Conservation (phyloP, 169 alveolate genomes). For the Perkinsus chesapeaki region DNA sequence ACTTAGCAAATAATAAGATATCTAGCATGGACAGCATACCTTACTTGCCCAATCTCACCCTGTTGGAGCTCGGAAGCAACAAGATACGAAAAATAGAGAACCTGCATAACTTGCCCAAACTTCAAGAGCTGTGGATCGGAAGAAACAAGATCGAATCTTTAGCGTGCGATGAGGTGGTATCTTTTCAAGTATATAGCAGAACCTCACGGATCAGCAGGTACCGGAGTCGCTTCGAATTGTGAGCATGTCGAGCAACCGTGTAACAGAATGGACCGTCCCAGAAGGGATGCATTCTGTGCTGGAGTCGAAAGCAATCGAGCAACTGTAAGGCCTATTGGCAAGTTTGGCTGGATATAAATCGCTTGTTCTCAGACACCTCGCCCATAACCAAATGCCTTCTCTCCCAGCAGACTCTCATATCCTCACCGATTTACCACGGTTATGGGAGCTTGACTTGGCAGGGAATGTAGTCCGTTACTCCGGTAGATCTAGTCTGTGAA, state of each 20-base stretch:
- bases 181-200: background rate
- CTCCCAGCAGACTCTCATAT: background rate
- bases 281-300: background rate
- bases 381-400: background rate
- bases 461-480: background rate
- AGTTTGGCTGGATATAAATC: background rate
- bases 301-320: background rate
- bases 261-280: background rate
- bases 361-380: background rate
- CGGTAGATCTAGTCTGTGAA: background rate
- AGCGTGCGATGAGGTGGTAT: background rate
- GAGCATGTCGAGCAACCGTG: background rate
- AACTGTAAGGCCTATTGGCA: background rate
- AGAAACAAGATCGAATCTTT: constrained; percentile 47
- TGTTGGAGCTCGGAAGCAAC: constrained; percentile 66
- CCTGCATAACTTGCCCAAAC: constrained; percentile 37
- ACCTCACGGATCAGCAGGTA: no score
- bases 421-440: background rate
- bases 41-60: constrained; percentile 40
- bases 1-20: constrained; percentile 62
- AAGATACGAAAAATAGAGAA: constrained; percentile 57
- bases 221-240: background rate
- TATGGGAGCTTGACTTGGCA: background rate
- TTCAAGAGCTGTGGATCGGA: constrained; percentile 67
- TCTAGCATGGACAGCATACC: constrained; percentile 40